Percentiles rank a stretch among this genome's conserved stretches.
These are phyloP conservation scores for Fragaria ananassa DNA, from an alignment of 306 rosid genomes.

Conservation along the genomic window DNA sequence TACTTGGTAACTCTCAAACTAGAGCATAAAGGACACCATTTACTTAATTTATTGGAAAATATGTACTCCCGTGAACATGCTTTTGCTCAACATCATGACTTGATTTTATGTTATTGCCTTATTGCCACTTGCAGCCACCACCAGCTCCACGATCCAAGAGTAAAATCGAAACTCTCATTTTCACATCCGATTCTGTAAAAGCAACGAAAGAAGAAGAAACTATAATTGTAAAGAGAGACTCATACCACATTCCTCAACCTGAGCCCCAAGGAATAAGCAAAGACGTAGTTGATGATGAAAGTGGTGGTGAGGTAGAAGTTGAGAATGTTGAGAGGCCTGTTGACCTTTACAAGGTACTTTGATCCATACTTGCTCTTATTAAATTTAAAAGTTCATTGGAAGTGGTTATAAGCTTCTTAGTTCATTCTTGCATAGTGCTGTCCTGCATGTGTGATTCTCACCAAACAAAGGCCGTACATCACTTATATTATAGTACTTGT, in stretches of 20 bases:
- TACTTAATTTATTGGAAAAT: not conserved
- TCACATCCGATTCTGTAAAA: conserved; percentile 76
- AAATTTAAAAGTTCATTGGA: not conserved
- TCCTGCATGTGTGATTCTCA: not conserved
- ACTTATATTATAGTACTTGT: not conserved
- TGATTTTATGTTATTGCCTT: conserved; percentile 11
- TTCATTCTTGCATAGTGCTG: not conserved
- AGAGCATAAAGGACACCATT: not conserved
- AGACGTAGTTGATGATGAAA: conserved; percentile 39
- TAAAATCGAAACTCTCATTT: conserved; percentile 80
- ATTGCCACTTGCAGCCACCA: conserved; percentile 66
- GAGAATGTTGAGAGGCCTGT: conserved; percentile 92
- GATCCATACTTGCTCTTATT: not conserved
- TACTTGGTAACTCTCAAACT: not conserved
- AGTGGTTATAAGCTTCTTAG: not conserved
- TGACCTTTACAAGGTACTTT: conserved; percentile 86
- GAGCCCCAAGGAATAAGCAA: conserved; percentile 33
- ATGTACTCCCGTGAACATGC: not conserved
- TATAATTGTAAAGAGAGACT: conserved; percentile 33
- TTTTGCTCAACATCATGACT: conserved; percentile 10
- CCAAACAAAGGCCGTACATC: not conserved
- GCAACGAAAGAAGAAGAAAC: conserved; percentile 47
- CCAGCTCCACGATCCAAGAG: conserved; percentile 85
- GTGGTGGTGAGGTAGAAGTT: conserved; percentile 59
- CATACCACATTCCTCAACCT: conserved; percentile 32